A percentile compares a stretch with the other conserved stretches of the same genome.
These are phyloP conservation scores for Geranium brycei DNA, from an alignment of 345 rosid species.

Conservation along the genomic window DNA sequence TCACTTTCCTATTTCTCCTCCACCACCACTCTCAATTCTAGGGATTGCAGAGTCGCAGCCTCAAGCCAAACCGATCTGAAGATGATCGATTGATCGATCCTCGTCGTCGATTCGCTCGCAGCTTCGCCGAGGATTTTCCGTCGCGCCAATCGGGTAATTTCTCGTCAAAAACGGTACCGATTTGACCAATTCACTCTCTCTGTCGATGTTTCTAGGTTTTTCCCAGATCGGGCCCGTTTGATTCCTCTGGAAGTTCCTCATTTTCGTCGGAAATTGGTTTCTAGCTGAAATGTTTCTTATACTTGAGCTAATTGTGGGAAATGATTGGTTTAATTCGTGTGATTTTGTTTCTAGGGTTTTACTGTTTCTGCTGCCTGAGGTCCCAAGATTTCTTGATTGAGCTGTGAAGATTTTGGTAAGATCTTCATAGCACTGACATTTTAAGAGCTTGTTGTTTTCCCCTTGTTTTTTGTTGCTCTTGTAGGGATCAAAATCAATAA, in stretches of 20 bases:
- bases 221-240: constrained; percentile 26
- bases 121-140: background rate
- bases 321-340: background rate
- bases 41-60: constrained; percentile 37
- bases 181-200: background rate
- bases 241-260: background rate
- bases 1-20: constrained; percentile 16
- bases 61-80: constrained; percentile 3
- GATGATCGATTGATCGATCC: constrained; percentile 32
- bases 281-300: background rate
- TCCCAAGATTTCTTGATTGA: constrained; percentile 7
- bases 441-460: no score
- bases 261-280: background rate
- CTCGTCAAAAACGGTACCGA: background rate
- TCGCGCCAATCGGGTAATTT: constrained; percentile 14
- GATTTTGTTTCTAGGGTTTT: constrained; percentile 12
- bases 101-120: constrained; percentile 3
- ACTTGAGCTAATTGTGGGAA: background rate
- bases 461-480: background rate
- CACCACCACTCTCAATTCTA: constrained; percentile 13
- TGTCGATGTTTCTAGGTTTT: background rate
- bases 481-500: no score
- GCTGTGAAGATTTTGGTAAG: background rate
- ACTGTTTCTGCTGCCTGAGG: constrained; percentile 5
- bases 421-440: background rate